A percentile compares a stretch with the other conserved stretches of the same genome.
These are phyloP conservation scores for Saksenaea oblongispora DNA, from an alignment of 371 early-diverging fungal genomes.

Conservation along the genomic window DNA sequence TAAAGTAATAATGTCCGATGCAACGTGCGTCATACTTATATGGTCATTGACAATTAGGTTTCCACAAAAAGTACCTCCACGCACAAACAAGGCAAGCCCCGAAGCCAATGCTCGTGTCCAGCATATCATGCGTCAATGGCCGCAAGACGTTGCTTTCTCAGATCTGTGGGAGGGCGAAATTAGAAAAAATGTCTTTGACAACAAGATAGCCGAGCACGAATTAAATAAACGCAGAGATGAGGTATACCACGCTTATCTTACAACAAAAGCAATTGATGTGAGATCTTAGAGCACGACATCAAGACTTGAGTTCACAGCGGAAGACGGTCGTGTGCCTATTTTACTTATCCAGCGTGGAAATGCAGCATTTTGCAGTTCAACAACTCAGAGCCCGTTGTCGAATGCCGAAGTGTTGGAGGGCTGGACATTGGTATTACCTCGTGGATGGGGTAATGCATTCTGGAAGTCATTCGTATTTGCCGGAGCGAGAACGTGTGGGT, in stretches of 20 bases:
- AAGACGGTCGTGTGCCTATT: slow-evolving; percentile 77
- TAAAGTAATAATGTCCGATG: slow-evolving; percentile 49
- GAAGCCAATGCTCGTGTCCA: slow-evolving; percentile 24
- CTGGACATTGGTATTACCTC: slow-evolving; percentile 84
- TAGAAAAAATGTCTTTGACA: slow-evolving; percentile 42
- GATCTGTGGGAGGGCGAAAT: slow-evolving; percentile 62
- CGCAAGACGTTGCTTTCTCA: slow-evolving; percentile 51
- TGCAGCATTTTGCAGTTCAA: not conserved
- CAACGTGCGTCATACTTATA: slow-evolving; percentile 9
- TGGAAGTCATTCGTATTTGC: slow-evolving; percentile 91
- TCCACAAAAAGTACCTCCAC: slow-evolving; percentile 68
- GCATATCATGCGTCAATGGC: slow-evolving; percentile 59
- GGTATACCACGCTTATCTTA: slow-evolving; percentile 20
- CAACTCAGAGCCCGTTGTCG: slow-evolving; percentile 20
- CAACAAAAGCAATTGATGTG: not conserved
- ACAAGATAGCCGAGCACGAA: slow-evolving; percentile 58
- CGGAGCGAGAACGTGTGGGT: slow-evolving; percentile 80
- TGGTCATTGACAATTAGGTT: slow-evolving; percentile 49
- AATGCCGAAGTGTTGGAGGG: slow-evolving; percentile 51
- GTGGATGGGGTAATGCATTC: slow-evolving; percentile 82
- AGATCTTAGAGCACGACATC: slow-evolving; percentile 14
- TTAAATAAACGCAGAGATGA: slow-evolving; percentile 71
- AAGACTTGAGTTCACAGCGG: slow-evolving; percentile 47
- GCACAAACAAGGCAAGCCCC: slow-evolving; percentile 36
- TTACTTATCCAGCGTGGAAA: slow-evolving; percentile 72